Evolutionary conservation across 768 basidiomycete genomes (phyloP).

Genomic region (Kwoniella sp.): DNA sequence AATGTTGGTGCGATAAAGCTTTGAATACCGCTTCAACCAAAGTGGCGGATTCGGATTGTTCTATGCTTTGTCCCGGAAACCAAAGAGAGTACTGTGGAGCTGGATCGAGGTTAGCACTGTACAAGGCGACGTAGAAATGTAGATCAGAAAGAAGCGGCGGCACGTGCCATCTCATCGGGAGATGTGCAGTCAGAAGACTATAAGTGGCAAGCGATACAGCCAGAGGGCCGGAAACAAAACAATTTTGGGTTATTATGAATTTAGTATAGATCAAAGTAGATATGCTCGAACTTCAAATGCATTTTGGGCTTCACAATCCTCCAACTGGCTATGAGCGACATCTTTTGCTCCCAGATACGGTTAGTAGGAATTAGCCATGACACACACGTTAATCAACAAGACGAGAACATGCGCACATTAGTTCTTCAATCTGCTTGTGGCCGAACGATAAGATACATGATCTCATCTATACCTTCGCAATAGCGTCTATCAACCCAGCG

Average conservation of each 20-base stretch:
- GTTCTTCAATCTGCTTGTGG: too few species aligned
- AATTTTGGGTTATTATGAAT: neutral
- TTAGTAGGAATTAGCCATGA: too few species aligned
- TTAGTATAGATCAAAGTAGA: neutral
- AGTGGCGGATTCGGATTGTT: constrained; percentile 62
- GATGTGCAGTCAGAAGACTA: too few species aligned
- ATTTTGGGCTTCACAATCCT: neutral
- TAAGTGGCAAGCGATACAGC: neutral
- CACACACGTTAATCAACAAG: too few species aligned
- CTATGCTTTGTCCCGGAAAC: constrained; percentile 70
- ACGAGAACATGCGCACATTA: too few species aligned
- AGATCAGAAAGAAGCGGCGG: neutral
- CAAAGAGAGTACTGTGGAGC: constrained; percentile 40
- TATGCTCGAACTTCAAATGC: neutral
- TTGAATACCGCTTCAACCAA: constrained; percentile 62
- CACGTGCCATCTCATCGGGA: neutral
- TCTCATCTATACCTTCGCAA: neutral
- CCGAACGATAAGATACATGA: neutral
- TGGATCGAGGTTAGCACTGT: constrained; percentile 14
- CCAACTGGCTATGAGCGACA: too few species aligned
- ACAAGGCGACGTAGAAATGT: neutral
- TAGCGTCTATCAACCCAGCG: neutral
- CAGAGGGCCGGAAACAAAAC: too few species aligned
- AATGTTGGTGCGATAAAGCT: constrained; percentile 65
- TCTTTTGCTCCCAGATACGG: too few species aligned